A percentile compares a stretch with the other conserved stretches of the same genome.
phyloP scores from a whole-genome alignment of 345 rosid species.

The Erucastrum elatum region DNA sequence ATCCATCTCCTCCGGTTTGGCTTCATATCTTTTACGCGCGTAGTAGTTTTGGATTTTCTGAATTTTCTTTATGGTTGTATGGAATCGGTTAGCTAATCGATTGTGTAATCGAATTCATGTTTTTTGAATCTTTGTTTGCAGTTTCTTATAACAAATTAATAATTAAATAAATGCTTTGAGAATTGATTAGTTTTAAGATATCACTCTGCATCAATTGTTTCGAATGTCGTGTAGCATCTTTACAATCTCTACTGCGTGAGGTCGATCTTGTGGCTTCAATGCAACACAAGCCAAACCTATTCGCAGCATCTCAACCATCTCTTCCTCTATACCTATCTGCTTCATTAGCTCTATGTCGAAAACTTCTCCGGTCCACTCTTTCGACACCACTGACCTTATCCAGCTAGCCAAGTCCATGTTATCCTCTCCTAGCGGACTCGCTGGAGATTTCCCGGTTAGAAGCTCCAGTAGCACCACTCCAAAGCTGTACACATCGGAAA shows the following conservation, averaged over 20 bases:
- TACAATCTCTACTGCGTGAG: constrained; percentile 52
- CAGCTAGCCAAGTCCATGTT: constrained; percentile 68
- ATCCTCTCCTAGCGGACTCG: constrained; percentile 44
- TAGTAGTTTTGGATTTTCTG: constrained; percentile 40
- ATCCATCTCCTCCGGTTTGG: constrained; percentile 19
- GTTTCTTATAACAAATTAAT: constrained; percentile 1
- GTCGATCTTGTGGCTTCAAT: constrained; percentile 59
- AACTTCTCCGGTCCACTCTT: constrained; percentile 90
- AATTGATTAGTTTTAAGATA: constrained; percentile 28
- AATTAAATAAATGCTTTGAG: constrained; percentile 9
- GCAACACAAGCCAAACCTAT: constrained; percentile 67
- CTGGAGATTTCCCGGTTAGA: constrained; percentile 73
- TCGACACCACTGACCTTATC: constrained; percentile 68
- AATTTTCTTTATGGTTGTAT: constrained; percentile 28
- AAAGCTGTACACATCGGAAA: constrained; percentile 74
- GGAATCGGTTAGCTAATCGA: constrained; percentile 3
- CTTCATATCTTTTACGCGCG: background rate
- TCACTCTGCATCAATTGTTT: constrained; percentile 41
- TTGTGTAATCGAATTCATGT: constrained; percentile 25
- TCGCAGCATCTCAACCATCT: constrained; percentile 79
- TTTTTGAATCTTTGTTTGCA: constrained; percentile 1
- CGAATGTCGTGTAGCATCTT: constrained; percentile 56
- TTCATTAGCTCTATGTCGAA: constrained; percentile 68
- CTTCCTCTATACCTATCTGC: constrained; percentile 56
- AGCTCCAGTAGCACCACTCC: constrained; percentile 78